Evolutionary conservation across 2,329 filamentous ascomycete genomes (phyloP).

Genomic region (Scedosporium apiospermum): DNA sequence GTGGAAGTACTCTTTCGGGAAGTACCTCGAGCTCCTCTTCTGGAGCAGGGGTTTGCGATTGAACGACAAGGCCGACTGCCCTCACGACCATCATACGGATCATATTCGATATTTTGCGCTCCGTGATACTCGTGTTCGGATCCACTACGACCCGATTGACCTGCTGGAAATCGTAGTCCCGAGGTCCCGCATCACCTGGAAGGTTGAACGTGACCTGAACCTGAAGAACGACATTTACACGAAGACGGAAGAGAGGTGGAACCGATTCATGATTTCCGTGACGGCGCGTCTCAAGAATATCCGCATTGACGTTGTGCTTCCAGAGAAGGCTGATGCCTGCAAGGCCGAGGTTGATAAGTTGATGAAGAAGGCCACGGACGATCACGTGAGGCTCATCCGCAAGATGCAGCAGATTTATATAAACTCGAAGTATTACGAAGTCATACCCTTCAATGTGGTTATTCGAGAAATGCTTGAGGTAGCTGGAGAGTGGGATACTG

Average conservation of each 20-base stretch:
- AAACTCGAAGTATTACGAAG: slow-evolving; percentile 90
- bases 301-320: slow-evolving; percentile 80
- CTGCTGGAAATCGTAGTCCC: slow-evolving; percentile 93
- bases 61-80: slow-evolving; percentile 60
- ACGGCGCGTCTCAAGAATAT: slow-evolving; percentile 77
- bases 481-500: slow-evolving; percentile 85
- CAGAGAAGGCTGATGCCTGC: slow-evolving; percentile 77
- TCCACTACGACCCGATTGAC: slow-evolving; percentile 89
- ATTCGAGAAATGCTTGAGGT: slow-evolving; percentile 87
- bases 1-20: slow-evolving; percentile 97
- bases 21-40: slow-evolving; percentile 95
- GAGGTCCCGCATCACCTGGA: slow-evolving; percentile 86
- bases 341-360: slow-evolving; percentile 72
- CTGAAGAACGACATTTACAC: slow-evolving; percentile 88
- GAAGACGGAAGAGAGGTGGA: slow-evolving; percentile 72
- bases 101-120: slow-evolving; percentile 90
- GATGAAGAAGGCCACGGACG: slow-evolving; percentile 70
- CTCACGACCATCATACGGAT: slow-evolving; percentile 86
- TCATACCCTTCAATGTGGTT: slow-evolving; percentile 84
- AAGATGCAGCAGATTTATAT: slow-evolving; percentile 87
- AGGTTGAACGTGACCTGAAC: slow-evolving; percentile 85
- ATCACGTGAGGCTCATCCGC: slow-evolving; percentile 62
- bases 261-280: slow-evolving; percentile 80
- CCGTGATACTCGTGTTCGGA: slow-evolving; percentile 72
- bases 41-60: slow-evolving; percentile 81